Evolutionary conservation across 495 filamentous ascomycete species (phyloP), one percentile per base, ranked within the genome.

Genomic region (Penicillium nucicola): DNA sequence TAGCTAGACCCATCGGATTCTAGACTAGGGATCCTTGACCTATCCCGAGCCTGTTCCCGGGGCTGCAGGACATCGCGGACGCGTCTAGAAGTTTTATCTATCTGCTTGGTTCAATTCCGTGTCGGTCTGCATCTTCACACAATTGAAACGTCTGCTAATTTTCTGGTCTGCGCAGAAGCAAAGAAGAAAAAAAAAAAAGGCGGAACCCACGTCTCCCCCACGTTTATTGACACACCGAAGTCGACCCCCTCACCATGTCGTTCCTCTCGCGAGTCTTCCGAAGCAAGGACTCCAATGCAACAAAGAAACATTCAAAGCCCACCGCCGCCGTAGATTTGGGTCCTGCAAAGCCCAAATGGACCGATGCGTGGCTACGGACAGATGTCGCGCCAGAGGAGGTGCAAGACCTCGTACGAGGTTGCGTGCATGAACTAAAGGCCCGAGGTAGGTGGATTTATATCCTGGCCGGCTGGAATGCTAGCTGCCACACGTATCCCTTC

Each of bases 341-440:
- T 23, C 78, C 79, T 32, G 70, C 78, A 42, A 91, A 90, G 64
- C 88, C 89, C 47, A 78, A 77, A 62, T 96, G 91, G 87, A 86
- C 88, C 39, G 90, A 97, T 68, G 87, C 92, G 57, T 98, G 90
- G 86, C 77, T 82, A 49, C 84, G 92, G 58, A 92, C 84, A 50
- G 83, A 89, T 42, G 85, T 98, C 50, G 84, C 88, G 37, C 88
- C 92, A 5, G 89, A 92, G 53, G 95, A 98, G 69, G 84, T 98
- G 25, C 87, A 92, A 57, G 89, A 93, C 53, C 75, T 98, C 48
- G 71, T 98, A 18, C 76, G 81, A 57, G 85, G 81, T 41, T 97
- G 90, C 71, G 92, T 91, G 15, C 81, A 83, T 44, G 93, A 98
- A 72, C 77, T 97, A 67, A 98, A 97, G 75, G 84, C 86, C 51